Conservation (phyloP, 129 eudicot species). For the Artemisia argyi region DNA sequence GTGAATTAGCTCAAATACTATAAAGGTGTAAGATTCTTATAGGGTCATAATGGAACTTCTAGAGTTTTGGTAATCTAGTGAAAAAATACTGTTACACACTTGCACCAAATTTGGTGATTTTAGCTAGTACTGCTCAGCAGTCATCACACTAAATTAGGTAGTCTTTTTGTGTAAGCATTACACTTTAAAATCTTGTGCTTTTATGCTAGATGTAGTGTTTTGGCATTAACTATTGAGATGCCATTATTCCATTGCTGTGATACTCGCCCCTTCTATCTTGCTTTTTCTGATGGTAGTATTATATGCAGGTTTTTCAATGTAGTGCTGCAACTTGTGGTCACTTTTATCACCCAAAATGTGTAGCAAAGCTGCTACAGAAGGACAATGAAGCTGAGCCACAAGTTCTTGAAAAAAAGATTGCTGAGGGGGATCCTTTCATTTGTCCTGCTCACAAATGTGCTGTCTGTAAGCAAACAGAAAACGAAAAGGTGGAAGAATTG, state of each 20-base stretch:
- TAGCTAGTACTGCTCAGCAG: too few species aligned
- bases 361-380: conserved; percentile 58
- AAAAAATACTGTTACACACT: too few species aligned
- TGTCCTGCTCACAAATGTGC: conserved; percentile 79
- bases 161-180: too few species aligned
- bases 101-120: too few species aligned
- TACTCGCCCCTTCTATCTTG: neutral
- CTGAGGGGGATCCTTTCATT: conserved; percentile 66
- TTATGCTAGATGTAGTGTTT: too few species aligned
- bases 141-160: too few species aligned
- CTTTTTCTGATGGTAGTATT: neutral
- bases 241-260: neutral
- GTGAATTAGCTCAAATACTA: too few species aligned
- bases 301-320: conserved; percentile 76
- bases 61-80: too few species aligned
- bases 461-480: conserved; percentile 66
- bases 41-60: too few species aligned
- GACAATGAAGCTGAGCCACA: conserved; percentile 40
- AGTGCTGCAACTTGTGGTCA: conserved; percentile 85
- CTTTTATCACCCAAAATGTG: conserved; percentile 89
- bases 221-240: too few species aligned
- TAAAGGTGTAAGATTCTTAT: too few species aligned
- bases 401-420: conserved; percentile 47
- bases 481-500: conserved; percentile 43
- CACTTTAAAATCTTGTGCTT: too few species aligned